Base-by-base conservation (phyloP, 805 yeast species). In the Debaryomyces tyrocola region DNA sequence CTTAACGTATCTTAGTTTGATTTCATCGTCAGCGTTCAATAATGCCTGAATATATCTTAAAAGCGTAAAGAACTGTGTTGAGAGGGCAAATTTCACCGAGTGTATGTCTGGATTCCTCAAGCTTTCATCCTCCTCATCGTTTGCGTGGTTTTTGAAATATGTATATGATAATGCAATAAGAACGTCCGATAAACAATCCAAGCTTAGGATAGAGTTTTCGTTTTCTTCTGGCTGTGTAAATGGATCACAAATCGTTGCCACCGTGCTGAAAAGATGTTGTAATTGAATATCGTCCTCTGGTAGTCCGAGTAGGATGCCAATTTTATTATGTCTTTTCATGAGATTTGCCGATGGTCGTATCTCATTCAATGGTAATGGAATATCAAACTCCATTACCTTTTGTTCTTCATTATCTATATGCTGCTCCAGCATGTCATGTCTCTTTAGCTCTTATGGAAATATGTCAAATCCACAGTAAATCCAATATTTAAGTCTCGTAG, bases 161-260 rank as follows among this genome's bases (percentile, higher is more conserved):
- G 41, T 33, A 53, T 56, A 55, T 41, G 69, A 50, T 38, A 80
- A 60, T 0, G 80, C 79, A 7, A 82, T 60, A 20, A 80, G 64
- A 40, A 82, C 52, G 49, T 79, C 79, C 15, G 84, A 74, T 10
- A 83, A 56, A n/a, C 75, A 58, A 49, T 82, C 83, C 6, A 84
- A 60, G 8, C 89, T 83, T 14, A 83, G 66, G 1, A 82, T 66
- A 44, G 70, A 65, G 10, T 66, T 62, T 46, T 81, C 85, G 20
- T 73, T 74, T 35, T 84, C 87, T 21, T 77, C 74, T 0, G 94
- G 90, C 54, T 84, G 89, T 0, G 90, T 83, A 54, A 76, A 69
- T 2, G 90, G 89, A 59, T 86, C 91, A 45, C 75, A 61, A 5
- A 63, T 47, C n/a, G 65, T 56, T 14, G 55, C 50, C 5, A 53